Percentiles rank a stretch among this genome's conserved stretches.
These are phyloP conservation scores for Penicillium frequentans DNA, from an alignment of 2,329 filamentous ascomycete species.

Conservation along the genomic window DNA sequence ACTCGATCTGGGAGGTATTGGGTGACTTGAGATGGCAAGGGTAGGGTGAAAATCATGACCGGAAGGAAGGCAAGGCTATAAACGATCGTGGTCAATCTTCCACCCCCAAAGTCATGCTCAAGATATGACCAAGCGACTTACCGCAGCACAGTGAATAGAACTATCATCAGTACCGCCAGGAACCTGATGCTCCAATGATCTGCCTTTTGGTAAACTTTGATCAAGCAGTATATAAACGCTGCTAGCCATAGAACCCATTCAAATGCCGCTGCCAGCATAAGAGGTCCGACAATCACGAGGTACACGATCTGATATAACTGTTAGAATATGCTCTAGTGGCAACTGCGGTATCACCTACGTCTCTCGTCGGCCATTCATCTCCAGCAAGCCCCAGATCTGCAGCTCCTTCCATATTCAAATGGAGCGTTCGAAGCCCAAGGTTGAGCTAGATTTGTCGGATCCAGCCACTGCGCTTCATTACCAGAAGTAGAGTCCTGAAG, in stretches of 20 bases:
- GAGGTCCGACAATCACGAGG: constrained; percentile 72
- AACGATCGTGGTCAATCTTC: neutral
- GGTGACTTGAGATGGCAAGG: constrained; percentile 71
- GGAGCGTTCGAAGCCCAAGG: neutral
- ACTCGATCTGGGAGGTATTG: constrained; percentile 69
- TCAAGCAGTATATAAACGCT: constrained; percentile 88
- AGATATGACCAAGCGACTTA: constrained; percentile 42
- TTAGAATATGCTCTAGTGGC: neutral
- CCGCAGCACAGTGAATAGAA: constrained; percentile 74
- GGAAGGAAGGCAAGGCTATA: constrained; percentile 81
- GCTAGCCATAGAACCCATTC: constrained; percentile 95
- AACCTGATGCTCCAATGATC: constrained; percentile 81
- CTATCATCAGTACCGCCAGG: constrained; percentile 72
- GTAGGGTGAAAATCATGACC: constrained; percentile 90
- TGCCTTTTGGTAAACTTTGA: constrained; percentile 86
- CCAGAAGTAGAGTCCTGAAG: neutral
- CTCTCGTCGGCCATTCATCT: constrained; percentile 10
- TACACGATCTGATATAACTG: constrained; percentile 69
- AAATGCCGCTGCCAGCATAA: constrained; percentile 81
- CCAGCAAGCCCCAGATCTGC: neutral
- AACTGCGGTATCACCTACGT: constrained; percentile 7
- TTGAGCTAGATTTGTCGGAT: neutral
- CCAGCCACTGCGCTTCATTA: neutral
- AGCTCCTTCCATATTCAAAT: neutral
- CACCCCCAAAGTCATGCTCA: too few species aligned